These are phyloP conservation scores for Eutrema yunnanense DNA, from an alignment of 345 rosid genomes.

Conservation along the genomic window DNA sequence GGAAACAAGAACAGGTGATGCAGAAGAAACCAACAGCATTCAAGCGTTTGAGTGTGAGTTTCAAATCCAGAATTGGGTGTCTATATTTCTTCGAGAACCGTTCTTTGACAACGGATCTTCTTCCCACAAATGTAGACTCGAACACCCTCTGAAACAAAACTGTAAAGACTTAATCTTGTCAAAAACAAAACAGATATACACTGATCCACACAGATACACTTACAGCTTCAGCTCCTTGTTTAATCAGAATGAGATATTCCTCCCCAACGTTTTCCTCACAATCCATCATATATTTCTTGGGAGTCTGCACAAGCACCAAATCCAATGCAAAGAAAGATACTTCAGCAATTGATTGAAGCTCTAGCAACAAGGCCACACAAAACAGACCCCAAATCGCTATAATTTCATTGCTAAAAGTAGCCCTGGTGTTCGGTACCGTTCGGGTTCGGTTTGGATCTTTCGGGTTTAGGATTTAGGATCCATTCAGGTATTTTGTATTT, in stretches of 20 bases:
- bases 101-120: slow-evolving; percentile 67
- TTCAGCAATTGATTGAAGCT: not conserved
- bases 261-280: slow-evolving; percentile 19
- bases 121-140: slow-evolving; percentile 71
- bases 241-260: slow-evolving; percentile 39
- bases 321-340: not conserved
- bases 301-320: slow-evolving; percentile 6
- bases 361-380: not conserved
- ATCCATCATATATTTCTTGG: slow-evolving; percentile 27
- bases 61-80: slow-evolving; percentile 82
- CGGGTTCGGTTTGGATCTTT: no score
- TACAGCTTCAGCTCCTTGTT: slow-evolving; percentile 90
- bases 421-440: no score
- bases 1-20: not conserved
- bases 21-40: slow-evolving; percentile 63
- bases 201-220: slow-evolving; percentile 11
- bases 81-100: slow-evolving; percentile 95
- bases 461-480: no score
- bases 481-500: no score
- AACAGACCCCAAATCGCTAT: not conserved
- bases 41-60: slow-evolving; percentile 73
- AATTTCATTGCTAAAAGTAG: not conserved
- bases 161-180: not conserved
- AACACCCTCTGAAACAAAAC: slow-evolving; percentile 61
- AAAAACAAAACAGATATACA: not conserved